These are phyloP conservation scores for Eremomyces bilateralis DNA, from an alignment of 495 filamentous ascomycete genomes.

Conservation along the genomic window DNA sequence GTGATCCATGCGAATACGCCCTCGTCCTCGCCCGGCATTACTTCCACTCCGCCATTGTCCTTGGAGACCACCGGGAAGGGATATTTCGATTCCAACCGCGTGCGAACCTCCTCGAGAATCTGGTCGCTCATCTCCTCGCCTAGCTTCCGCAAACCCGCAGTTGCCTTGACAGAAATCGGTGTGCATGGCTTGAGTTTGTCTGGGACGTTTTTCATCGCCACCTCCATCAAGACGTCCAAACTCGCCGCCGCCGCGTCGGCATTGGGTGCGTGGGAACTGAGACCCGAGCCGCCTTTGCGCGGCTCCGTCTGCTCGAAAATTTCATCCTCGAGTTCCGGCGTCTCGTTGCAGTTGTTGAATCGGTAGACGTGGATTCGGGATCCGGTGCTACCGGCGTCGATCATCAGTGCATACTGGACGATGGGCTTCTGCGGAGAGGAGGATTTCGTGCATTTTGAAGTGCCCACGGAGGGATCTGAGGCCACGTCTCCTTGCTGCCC, in stretches of 20 bases:
- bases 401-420: conserved; percentile 94
- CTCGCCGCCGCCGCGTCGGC: conserved; percentile 73
- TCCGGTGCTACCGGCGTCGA: conserved; percentile 92
- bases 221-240: conserved; percentile 69
- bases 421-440: conserved; percentile 70
- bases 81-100: conserved; percentile 67
- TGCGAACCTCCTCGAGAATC: conserved; percentile 69
- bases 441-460: conserved; percentile 58
- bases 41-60: conserved; percentile 66
- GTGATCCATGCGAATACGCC: conserved; percentile 99
- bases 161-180: conserved; percentile 89
- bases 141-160: conserved; percentile 71
- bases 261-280: conserved; percentile 70
- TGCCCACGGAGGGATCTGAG: conserved; percentile 36
- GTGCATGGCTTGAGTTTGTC: conserved; percentile 72
- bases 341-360: conserved; percentile 94
- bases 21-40: conserved; percentile 92
- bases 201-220: conserved; percentile 62
- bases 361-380: conserved; percentile 96
- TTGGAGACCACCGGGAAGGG: conserved; percentile 82
- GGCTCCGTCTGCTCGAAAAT: conserved; percentile 76
- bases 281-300: conserved; percentile 52
- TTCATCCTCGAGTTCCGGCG: conserved; percentile 86
- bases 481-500: too few species aligned
- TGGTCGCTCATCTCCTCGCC: conserved; percentile 60